phyloP scores from a whole-genome alignment of 345 rosid species.

The Eucalyptus curtisii region DNA sequence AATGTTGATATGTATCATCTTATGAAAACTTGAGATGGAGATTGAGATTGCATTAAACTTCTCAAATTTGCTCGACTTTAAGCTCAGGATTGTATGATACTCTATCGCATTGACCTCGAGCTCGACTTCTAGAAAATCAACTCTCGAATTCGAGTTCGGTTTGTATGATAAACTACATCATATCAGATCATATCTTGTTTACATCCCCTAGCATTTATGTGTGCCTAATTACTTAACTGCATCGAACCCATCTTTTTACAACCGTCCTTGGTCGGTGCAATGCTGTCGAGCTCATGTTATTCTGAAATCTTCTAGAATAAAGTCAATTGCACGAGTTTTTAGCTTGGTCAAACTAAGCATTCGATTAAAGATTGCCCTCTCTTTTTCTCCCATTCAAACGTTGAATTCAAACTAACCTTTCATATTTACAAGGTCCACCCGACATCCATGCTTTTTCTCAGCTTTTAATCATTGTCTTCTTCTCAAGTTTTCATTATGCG shows the following conservation, averaged over 20 bases:
- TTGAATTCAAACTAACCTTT: neutral
- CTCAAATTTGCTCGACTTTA: neutral
- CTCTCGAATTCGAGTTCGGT: neutral
- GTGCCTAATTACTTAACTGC: neutral
- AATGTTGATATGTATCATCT: neutral
- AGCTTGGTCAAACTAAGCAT: neutral
- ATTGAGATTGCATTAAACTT: neutral
- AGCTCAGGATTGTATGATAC: neutral
- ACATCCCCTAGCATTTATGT: neutral
- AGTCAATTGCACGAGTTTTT: neutral
- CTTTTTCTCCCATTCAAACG: neutral
- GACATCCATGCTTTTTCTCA: neutral
- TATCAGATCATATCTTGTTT: neutral
- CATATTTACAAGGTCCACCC: neutral
- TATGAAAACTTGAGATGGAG: neutral
- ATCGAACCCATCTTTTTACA: neutral
- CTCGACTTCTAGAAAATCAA: neutral
- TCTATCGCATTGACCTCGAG: neutral
- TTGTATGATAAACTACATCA: neutral
- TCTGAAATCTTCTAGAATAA: neutral
- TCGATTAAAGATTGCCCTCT: neutral
- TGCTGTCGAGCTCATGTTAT: neutral
- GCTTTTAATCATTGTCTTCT: neutral
- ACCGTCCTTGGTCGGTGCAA: neutral
- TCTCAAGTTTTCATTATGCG: neutral